A percentile compares a stretch with the other conserved stretches of the same genome.
phyloP scores from a whole-genome alignment of 352 stramenopile genomes.

The Phytopythium vexans region DNA sequence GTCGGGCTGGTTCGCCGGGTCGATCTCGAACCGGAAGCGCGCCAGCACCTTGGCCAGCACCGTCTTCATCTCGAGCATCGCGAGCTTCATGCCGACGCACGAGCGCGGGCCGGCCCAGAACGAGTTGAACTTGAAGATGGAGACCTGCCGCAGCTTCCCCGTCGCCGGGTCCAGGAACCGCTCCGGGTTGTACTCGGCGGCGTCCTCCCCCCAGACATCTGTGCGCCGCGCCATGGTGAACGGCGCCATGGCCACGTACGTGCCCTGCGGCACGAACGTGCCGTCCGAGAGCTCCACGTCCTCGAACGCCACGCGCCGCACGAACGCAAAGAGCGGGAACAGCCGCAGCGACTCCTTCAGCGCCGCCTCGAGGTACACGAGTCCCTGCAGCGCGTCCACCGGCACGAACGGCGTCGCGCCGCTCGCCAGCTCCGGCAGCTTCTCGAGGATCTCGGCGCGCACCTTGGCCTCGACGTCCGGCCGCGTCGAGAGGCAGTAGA shows the following conservation, averaged over 20 bases:
- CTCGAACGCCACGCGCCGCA: constrained; percentile 16
- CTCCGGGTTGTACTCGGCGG: constrained; percentile 34
- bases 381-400: constrained; percentile 5
- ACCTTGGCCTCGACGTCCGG: constrained; percentile 30
- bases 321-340: constrained; percentile 32
- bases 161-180: constrained; percentile 24
- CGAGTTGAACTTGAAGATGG: constrained; percentile 29
- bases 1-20: constrained; percentile 1
- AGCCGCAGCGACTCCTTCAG: constrained; percentile 33
- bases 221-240: constrained; percentile 34
- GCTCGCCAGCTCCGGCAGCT: constrained; percentile 9
- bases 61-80: constrained; percentile 54
- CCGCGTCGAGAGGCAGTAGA: constrained; percentile 35
- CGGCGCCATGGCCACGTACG: constrained; percentile 21
- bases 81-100: constrained; percentile 34
- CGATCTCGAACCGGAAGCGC: constrained; percentile 2
- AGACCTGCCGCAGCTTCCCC: constrained; percentile 15
- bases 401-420: not conserved
- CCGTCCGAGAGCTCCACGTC: constrained; percentile 40
- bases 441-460: constrained; percentile 16
- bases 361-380: constrained; percentile 19
- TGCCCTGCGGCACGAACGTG: constrained; percentile 29
- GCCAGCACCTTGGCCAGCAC: constrained; percentile 21
- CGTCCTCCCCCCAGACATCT: constrained; percentile 36
- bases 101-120: constrained; percentile 30